Evolutionary conservation across 2,329 filamentous ascomycete genomes (phyloP), one percentile per base, ranked within the genome.

Genomic region (Xylariaceae sp.): DNA sequence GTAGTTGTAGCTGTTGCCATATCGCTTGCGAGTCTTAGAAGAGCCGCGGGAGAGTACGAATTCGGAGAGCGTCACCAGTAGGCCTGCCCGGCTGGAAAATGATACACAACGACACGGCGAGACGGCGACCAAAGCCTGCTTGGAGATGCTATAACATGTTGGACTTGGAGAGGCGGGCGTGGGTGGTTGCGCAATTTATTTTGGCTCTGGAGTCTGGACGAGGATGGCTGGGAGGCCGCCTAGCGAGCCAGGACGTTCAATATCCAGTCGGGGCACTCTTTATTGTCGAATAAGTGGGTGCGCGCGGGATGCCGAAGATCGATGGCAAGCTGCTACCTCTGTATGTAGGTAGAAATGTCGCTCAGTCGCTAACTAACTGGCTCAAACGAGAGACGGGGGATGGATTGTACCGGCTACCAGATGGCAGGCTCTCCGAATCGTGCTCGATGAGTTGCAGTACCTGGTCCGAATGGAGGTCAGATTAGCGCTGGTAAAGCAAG

Each of bases 1-100:
- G 48, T 50, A 30, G 49, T 58, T 52, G 66, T 67, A 49, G 64
- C 65, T 57, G 65, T 65, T 57, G 68, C 68, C 71, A 73, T 73
- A 54, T 53, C 63, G 52, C 45, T 53, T 58, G 55, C 54, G 39
- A 13, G 42, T n/a, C 11, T 42, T 15, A 44, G 37, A 55, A 59
- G 23, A 7, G 49, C 42, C 42, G 11, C n/a, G 13, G 11, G 5
- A 15, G n/a, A 45, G 11, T 15, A 15, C 52, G 50, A 34, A 30
- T 8, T 49, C 53, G 37, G 54, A 53, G 37, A 51, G 58, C 56
- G 60, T 61, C 60, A 58, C 62, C 58, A 64, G 55, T 5, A 63
- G 57, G 61, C 61, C 60, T 60, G 62, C 63, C 63, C 59, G 56
- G 63, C 64, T 58, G 47, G 60, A 58, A 48, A 56, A 61, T 63